A percentile compares a stretch with the other conserved stretches of the same genome.
Evolutionary conservation across 805 yeast genomes (phyloP).

Genomic region (Candida tammaniensis): DNA sequence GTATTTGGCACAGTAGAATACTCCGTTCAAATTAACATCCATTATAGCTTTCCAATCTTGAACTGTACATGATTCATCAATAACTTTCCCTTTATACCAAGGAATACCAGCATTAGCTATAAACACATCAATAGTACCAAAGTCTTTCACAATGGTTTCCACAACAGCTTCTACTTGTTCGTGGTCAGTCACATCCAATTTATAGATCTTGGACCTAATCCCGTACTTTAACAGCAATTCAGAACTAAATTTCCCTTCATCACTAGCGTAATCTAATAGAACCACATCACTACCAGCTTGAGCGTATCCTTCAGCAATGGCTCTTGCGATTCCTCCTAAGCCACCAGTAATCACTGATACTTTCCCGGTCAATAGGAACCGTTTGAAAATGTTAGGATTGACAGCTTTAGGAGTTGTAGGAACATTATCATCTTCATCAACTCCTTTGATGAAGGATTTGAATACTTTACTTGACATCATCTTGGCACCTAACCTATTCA

Average conservation of each 20-base stretch:
- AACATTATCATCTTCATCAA: slow-evolving; percentile 12
- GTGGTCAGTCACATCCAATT: slow-evolving; percentile 22
- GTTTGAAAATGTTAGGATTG: slow-evolving; percentile 10
- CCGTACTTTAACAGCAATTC: slow-evolving; percentile 20
- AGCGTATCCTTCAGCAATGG: slow-evolving; percentile 26
- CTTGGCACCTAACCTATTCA: no score
- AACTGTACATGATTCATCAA: slow-evolving; percentile 21
- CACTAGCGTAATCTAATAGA: slow-evolving; percentile 23
- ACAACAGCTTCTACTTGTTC: slow-evolving; percentile 23
- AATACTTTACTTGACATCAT: slow-evolving; percentile 5
- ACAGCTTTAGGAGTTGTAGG: slow-evolving; percentile 9
- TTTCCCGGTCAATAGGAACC: slow-evolving; percentile 19
- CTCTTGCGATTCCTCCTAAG: slow-evolving; percentile 29
- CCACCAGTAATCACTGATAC: slow-evolving; percentile 31
- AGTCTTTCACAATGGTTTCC: slow-evolving; percentile 19
- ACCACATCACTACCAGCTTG: slow-evolving; percentile 25
- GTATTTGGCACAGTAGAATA: slow-evolving; percentile 30
- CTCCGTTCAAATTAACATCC: slow-evolving; percentile 29
- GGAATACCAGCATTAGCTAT: slow-evolving; percentile 33
- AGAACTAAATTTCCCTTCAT: slow-evolving; percentile 17
- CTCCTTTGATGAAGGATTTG: slow-evolving; percentile 15
- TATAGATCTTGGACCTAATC: slow-evolving; percentile 25
- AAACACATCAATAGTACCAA: slow-evolving; percentile 28
- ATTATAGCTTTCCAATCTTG: slow-evolving; percentile 25
- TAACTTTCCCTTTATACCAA: slow-evolving; percentile 28